phyloP scores from a whole-genome alignment of 2,329 filamentous ascomycete species.

The Colletotrichum chlorophyti region DNA sequence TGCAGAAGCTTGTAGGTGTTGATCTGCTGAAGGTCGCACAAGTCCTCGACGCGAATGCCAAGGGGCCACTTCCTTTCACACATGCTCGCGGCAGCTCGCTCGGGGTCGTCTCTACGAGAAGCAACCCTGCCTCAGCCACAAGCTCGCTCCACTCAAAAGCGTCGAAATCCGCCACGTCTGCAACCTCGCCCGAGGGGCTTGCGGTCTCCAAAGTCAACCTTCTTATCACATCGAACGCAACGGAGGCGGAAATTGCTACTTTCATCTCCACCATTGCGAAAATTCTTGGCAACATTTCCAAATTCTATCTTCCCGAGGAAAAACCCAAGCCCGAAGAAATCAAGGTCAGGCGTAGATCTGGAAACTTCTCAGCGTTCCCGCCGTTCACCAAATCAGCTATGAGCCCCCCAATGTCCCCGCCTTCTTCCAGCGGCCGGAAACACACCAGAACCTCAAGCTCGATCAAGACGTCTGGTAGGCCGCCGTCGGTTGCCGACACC shows the following conservation, averaged over 20 bases:
- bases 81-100: constrained; percentile 45
- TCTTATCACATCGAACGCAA: constrained; percentile 61
- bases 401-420: constrained; percentile 25
- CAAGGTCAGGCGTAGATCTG: constrained; percentile 22
- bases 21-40: constrained; percentile 66
- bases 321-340: neutral
- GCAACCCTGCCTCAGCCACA: constrained; percentile 2
- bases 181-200: constrained; percentile 31
- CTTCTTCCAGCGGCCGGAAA: constrained; percentile 1
- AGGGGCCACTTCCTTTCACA: constrained; percentile 44
- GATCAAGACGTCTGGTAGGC: constrained; percentile 32
- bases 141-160: constrained; percentile 13
- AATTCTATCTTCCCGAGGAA: constrained; percentile 53
- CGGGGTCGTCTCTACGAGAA: constrained; percentile 31
- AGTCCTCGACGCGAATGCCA: constrained; percentile 54
- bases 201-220: constrained; percentile 61
- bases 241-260: constrained; percentile 57
- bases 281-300: constrained; percentile 51
- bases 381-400: constrained; percentile 4
- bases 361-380: constrained; percentile 40
- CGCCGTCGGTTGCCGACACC: constrained; percentile 42
- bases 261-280: constrained; percentile 62
- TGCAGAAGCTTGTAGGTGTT: constrained; percentile 63
- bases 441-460: constrained; percentile 5
- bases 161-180: neutral